Conservation (phyloP, 73 alveolate genomes). For the Paramecium primaurelia region DNA sequence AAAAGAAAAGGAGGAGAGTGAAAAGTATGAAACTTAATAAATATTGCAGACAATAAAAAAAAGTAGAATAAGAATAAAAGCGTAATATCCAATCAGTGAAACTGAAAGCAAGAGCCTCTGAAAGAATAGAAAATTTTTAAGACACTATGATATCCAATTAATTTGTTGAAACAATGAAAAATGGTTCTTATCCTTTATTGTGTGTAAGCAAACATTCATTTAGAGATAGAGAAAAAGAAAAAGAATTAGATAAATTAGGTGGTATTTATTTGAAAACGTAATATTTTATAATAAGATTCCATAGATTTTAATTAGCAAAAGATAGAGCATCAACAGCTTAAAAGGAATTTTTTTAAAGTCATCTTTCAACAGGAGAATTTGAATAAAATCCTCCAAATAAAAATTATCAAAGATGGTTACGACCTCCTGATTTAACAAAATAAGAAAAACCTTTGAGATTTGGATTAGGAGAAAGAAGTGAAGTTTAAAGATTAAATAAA, state of each 20-base stretch:
- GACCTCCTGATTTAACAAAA: not conserved
- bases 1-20: not conserved
- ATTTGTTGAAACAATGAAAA: not conserved
- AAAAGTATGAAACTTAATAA: not conserved
- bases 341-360: not conserved
- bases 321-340: slow-evolving; percentile 16
- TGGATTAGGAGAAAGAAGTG: slow-evolving; percentile 29
- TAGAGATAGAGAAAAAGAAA: slow-evolving; percentile 27
- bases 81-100: not conserved
- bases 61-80: not conserved
- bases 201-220: slow-evolving; percentile 10
- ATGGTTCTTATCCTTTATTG: slow-evolving; percentile 22
- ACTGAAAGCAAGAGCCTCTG: slow-evolving; percentile 18
- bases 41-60: not conserved
- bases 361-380: not conserved
- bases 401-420: not conserved
- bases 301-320: slow-evolving; percentile 15
- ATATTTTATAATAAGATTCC: not conserved
- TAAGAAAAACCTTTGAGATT: not conserved
- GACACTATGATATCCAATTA: not conserved
- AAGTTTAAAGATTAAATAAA: not conserved
- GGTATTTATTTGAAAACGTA: slow-evolving; percentile 37
- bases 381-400: not conserved
- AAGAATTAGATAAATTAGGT: slow-evolving; percentile 15
- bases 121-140: not conserved